Evolutionary conservation across 2,329 filamentous ascomycete genomes (phyloP), one percentile per base, ranked within the genome.

Genomic region (Sordariomycetes sp.): DNA sequence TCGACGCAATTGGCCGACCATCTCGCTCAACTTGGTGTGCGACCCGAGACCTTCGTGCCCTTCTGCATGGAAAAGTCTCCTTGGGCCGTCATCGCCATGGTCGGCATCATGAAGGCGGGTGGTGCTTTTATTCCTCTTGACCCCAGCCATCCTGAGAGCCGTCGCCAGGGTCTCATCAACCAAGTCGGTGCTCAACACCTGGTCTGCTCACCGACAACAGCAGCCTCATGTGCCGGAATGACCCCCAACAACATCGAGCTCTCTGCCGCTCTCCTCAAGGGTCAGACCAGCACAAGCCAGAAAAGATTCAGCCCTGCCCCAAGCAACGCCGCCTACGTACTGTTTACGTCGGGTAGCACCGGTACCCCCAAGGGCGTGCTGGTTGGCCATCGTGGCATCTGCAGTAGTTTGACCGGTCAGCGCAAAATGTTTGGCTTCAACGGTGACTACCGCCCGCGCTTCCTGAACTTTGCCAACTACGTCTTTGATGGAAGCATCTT

Each of bases 381-480:
- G 6, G 36, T 35, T 16, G 21, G 34, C 30, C 30, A 42, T 32
- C 0, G 55, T 8, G 33, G 16, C 56, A 4, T 32, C n/a, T 21
- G 20, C 14, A 24, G 12, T 14, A 17, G n/a, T 18, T 8, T 23
- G 11, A n/a, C 8, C 8, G 33, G 33, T 12, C 26, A 35, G 10
- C 11, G 18, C 14, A 17, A 30, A 20, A 29, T 11, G 5, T 30
- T 21, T 23, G 20, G 20, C 8, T 18, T 28, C 8, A 14, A n/a
- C 4, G 8, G 25, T 14, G 20, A 25, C 20, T 15, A 21, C 4
- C 8, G 12, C 9, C 71, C 71, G 6, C 63, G 78, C 3, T 64
- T 75, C 5, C 39, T 75, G 30, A 66, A 72, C 36, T 69, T 68
- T 36, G 63, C 65, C 6, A 61, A 59, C 6, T 69, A 66, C 42